Base-by-base conservation (phyloP, 2,329 filamentous ascomycete species). In the Aspergillus versicolor region DNA sequence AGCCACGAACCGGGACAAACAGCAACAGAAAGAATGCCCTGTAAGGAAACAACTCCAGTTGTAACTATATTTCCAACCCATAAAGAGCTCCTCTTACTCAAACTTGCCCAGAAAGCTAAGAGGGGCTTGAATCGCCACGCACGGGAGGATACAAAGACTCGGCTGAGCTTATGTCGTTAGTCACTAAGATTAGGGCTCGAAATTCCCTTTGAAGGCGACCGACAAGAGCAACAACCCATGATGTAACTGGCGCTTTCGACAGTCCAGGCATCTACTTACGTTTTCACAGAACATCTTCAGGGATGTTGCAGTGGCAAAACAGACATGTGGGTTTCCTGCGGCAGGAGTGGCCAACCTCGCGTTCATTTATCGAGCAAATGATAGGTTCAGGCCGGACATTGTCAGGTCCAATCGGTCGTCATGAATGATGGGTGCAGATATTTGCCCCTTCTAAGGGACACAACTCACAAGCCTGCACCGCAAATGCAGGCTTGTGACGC, bases 1-100 rank as follows among this genome's bases (percentile, higher is more conserved):
- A 57, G 37, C 46, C 38, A 21, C 32, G 30, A 53, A 60, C 57
- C 57, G 56, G 61, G 60, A 40, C 48, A 54, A 27, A 37, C 44
- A 56, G 44, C 44, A 48, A 54, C n/a, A 42, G 19, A 24, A 24
- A 42, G 19, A 24, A 24, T 19, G 40, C 19, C 11, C 32, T 34
- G 32, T 34, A 8, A 34, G 32, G 32, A 12, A 13, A 34, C 32
- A 13, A 13, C 8, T 34, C 9, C 24, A 24, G 17, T 21, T 22
- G 21, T 21, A 21, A 27, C 21, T 44, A 44, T 44, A 30, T 30
- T 13, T 22, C 11, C 21, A 12, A 19, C 21, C 11, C 42, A 44
- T 27, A 27, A 15, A 13, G 13, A 44, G 7, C 22, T 17, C n/a
- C n/a, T n/a, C 44, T 12, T n/a, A 3, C 15, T 19, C 44, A 15